Conservation (phyloP, 2,329 filamentous ascomycete genomes). For the Daldinia sp. region DNA sequence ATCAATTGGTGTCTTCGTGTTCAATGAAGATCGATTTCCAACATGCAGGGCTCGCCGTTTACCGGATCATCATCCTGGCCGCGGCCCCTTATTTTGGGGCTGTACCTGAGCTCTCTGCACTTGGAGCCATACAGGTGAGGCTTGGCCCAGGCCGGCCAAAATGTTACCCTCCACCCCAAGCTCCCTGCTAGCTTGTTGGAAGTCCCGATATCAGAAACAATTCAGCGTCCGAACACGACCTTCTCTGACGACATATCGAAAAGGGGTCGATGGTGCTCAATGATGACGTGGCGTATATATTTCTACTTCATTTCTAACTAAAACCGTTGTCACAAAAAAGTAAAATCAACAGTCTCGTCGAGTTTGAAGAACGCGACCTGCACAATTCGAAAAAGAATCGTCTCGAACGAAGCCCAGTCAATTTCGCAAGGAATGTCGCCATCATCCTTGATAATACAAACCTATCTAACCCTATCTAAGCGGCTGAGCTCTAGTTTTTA, state of each 20-base stretch:
- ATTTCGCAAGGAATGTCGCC: slow-evolving; percentile 27
- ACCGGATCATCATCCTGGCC: slow-evolving; percentile 34
- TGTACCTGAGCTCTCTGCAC: slow-evolving; percentile 41
- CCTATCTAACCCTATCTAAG: slow-evolving; percentile 15
- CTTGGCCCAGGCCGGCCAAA: slow-evolving; percentile 32
- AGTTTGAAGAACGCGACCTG: neutral
- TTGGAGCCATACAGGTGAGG: slow-evolving; percentile 25
- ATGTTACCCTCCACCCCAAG: slow-evolving; percentile 34
- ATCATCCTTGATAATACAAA: slow-evolving; percentile 31
- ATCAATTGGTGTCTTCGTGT: slow-evolving; percentile 39
- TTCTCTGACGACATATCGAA: slow-evolving; percentile 32
- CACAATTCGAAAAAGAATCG: slow-evolving; percentile 2
- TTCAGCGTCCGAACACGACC: slow-evolving; percentile 37
- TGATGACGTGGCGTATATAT: slow-evolving; percentile 23
- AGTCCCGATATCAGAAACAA: slow-evolving; percentile 39
- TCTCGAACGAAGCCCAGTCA: slow-evolving; percentile 8
- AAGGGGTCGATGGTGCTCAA: slow-evolving; percentile 22
- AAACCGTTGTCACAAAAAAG: slow-evolving; percentile 20
- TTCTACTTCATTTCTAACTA: neutral
- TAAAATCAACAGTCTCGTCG: slow-evolving; percentile 3
- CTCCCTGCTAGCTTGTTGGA: slow-evolving; percentile 30
- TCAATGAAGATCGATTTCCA: slow-evolving; percentile 34
- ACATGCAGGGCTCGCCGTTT: slow-evolving; percentile 30
- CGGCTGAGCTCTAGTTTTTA: slow-evolving; percentile 17
- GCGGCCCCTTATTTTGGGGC: slow-evolving; percentile 42